phyloP scores from a whole-genome alignment of 352 stramenopile species.

The Blastocystis sp. region DNA sequence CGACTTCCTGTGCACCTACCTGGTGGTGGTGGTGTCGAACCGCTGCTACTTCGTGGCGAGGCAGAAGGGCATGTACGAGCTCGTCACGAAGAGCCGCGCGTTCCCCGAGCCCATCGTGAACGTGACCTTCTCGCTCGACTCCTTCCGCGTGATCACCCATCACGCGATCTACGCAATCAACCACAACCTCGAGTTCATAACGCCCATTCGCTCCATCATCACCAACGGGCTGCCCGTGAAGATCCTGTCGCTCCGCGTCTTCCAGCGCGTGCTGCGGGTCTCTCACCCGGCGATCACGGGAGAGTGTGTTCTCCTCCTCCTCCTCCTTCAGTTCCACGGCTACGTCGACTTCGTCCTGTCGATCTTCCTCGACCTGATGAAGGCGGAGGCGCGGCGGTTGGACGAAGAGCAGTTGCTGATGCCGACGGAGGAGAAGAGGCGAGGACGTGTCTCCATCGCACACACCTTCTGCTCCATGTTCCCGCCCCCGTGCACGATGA shows the following conservation, averaged over 20 bases:
- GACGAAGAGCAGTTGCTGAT: background rate
- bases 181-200: background rate
- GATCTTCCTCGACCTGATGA: background rate
- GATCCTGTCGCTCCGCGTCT: background rate
- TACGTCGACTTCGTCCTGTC: background rate
- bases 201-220: background rate
- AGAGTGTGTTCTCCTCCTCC: background rate
- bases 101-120: background rate
- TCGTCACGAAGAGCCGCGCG: background rate
- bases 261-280: background rate
- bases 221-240: background rate
- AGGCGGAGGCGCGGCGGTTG: background rate
- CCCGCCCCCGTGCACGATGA: background rate
- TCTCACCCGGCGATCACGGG: background rate
- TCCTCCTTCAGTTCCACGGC: background rate
- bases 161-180: background rate
- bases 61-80: background rate
- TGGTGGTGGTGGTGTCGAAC: no score
- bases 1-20: no score
- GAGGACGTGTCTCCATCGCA: background rate
- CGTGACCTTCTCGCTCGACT: background rate
- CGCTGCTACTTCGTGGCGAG: background rate
- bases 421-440: background rate
- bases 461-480: background rate
- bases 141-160: background rate